A percentile compares a stretch with the other conserved stretches of the same genome.
Conservation (phyloP, 495 filamentous ascomycete genomes). For the Coniosporium apollinis region DNA sequence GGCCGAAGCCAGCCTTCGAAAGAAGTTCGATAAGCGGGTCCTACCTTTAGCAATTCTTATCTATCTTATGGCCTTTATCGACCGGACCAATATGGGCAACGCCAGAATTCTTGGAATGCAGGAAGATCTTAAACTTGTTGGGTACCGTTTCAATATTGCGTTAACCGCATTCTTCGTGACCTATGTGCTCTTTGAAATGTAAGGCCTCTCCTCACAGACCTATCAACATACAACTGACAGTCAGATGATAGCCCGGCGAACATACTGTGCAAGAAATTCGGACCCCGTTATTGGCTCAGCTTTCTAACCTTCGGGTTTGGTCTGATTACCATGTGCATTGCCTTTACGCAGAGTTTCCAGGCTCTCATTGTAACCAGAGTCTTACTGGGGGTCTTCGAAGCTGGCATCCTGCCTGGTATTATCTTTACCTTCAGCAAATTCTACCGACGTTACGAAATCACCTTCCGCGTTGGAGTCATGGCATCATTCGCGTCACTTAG, state of each 20-base stretch:
- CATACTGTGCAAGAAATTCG: constrained; percentile 23
- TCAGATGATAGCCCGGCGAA: constrained; percentile 32
- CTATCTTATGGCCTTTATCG: constrained; percentile 37
- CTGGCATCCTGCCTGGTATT: constrained; percentile 36
- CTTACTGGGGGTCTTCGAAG: constrained; percentile 27
- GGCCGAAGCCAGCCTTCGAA: constrained; percentile 19
- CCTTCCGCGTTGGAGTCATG: constrained; percentile 34
- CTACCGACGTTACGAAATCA: constrained; percentile 27
- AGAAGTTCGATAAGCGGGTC: constrained; percentile 26
- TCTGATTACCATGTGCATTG: constrained; percentile 35
- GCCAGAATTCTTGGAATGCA: constrained; percentile 29
- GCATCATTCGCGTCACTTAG: constrained; percentile 46
- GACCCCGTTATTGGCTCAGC: constrained; percentile 19
- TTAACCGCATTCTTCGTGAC: constrained; percentile 33
- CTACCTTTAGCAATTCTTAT: constrained; percentile 34
- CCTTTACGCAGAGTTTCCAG: constrained; percentile 29
- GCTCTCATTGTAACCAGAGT: constrained; percentile 24
- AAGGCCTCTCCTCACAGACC: no score
- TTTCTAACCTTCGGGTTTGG: constrained; percentile 25
- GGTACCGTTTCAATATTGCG: constrained; percentile 28
- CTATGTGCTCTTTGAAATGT: constrained; percentile 37
- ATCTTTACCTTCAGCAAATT: constrained; percentile 34
- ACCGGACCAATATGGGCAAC: constrained; percentile 35
- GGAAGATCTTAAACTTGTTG: constrained; percentile 25
- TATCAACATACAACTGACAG: no score